Evolutionary conservation across 2,329 filamentous ascomycete species (phyloP).

Genomic region (Sarocladium kiliense): DNA sequence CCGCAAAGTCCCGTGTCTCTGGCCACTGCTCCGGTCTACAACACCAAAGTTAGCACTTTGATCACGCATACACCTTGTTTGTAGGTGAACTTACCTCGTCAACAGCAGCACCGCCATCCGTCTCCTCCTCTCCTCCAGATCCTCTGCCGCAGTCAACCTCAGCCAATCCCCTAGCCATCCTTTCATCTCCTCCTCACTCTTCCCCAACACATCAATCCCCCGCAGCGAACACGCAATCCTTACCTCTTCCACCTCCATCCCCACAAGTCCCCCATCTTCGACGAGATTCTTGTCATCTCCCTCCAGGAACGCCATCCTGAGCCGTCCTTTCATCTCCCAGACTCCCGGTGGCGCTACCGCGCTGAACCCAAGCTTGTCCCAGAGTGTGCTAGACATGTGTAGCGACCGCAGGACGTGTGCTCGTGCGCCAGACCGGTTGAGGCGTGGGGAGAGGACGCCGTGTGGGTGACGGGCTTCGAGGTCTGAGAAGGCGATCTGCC

Average conservation of each 20-base stretch:
- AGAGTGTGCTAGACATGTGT: constrained; percentile 39
- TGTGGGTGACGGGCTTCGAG: constrained; percentile 27
- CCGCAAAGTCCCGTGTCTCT: constrained; percentile 32
- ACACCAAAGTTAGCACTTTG: constrained; percentile 12
- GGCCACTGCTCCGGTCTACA: constrained; percentile 35
- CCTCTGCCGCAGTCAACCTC: constrained; percentile 33
- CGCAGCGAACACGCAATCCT: constrained; percentile 66
- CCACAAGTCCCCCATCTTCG: constrained; percentile 51
- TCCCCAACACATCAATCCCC: constrained; percentile 53
- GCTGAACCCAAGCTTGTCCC: constrained; percentile 41
- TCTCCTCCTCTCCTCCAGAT: constrained; percentile 29
- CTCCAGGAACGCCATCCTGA: constrained; percentile 57
- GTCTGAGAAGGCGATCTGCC: constrained; percentile 43
- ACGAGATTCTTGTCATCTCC: constrained; percentile 67
- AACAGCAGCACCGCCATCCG: constrained; percentile 34
- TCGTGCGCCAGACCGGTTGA: constrained; percentile 24
- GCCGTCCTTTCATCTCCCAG: constrained; percentile 47
- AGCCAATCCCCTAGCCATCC: constrained; percentile 43
- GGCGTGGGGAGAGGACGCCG: constrained; percentile 28
- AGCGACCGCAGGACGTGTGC: constrained; percentile 37
- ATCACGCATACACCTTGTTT: neutral
- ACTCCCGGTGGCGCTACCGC: constrained; percentile 39
- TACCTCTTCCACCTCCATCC: constrained; percentile 59
- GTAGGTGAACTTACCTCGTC: constrained; percentile 32
- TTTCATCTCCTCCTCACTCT: constrained; percentile 53